These are phyloP conservation scores for Grigorovia yakushimaensis DNA, from an alignment of 805 yeast genomes.

Conservation along the genomic window DNA sequence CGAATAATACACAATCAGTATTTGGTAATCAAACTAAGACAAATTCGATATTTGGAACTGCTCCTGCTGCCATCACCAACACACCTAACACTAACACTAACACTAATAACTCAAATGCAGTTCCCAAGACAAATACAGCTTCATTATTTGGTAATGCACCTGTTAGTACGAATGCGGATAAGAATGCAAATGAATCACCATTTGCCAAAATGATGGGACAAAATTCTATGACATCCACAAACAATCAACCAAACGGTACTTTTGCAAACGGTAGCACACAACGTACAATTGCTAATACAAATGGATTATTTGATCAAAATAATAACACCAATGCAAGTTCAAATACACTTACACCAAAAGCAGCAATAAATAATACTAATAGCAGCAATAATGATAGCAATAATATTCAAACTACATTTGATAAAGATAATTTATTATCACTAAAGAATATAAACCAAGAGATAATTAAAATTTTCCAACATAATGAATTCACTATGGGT, in stretches of 20 bases:
- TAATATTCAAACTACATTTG: neutral
- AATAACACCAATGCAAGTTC: neutral
- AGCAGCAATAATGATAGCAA: neutral
- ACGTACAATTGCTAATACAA: slow-evolving; percentile 11
- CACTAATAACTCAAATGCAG: slow-evolving; percentile 1
- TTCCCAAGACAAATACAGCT: slow-evolving; percentile 2
- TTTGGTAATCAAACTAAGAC: slow-evolving; percentile 13
- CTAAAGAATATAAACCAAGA: slow-evolving; percentile 35
- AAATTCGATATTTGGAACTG: slow-evolving; percentile 2
- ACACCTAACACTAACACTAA: neutral
- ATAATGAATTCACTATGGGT: slow-evolving; percentile 44
- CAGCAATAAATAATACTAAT: no score
- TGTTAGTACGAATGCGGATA: neutral
- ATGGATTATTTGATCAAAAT: slow-evolving; percentile 3
- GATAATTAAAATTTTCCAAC: slow-evolving; percentile 39
- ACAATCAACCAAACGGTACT: no score
- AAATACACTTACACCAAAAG: neutral
- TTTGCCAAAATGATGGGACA: no score
- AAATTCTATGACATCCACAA: no score
- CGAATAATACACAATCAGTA: slow-evolving; percentile 11
- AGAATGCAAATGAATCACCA: no score
- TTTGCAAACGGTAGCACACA: no score
- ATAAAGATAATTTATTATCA: neutral
- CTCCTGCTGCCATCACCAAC: slow-evolving; percentile 4
- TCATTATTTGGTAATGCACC: slow-evolving; percentile 8